phyloP scores from a whole-genome alignment of 2,329 filamentous ascomycete species.

The Colletotrichum spinosum region DNA sequence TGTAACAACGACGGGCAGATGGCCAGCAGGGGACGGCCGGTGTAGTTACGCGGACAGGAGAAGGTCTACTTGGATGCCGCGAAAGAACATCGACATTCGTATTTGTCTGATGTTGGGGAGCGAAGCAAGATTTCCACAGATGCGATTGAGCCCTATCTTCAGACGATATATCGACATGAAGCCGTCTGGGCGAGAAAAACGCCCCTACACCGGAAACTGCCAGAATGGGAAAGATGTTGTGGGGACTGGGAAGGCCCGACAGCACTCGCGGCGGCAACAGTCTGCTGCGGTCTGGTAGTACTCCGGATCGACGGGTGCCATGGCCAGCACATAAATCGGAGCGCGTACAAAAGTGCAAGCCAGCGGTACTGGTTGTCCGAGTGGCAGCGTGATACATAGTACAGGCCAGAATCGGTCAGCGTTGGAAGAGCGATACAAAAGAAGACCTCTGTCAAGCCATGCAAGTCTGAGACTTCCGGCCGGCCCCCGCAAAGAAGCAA shows the following conservation, averaged over 20 bases:
- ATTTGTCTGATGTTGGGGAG: conserved; percentile 9
- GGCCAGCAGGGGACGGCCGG: background rate
- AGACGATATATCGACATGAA: background rate
- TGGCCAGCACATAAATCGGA: too few species aligned
- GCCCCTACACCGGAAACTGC: too few species aligned
- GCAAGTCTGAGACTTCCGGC: conserved; percentile 7
- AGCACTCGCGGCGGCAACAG: too few species aligned
- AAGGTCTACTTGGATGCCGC: conserved; percentile 1
- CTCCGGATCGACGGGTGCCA: too few species aligned
- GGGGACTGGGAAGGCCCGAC: too few species aligned
- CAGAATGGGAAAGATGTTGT: too few species aligned
- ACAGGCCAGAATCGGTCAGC: too few species aligned
- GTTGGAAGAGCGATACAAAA: background rate
- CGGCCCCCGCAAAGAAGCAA: conserved; percentile 17
- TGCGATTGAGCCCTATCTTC: conserved; percentile 1
- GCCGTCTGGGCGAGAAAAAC: too few species aligned
- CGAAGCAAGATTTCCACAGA: background rate
- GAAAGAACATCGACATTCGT: conserved; percentile 2
- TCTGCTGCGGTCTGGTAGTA: too few species aligned
- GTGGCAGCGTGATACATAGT: too few species aligned
- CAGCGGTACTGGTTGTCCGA: too few species aligned
- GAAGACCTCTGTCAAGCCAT: background rate
- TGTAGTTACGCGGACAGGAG: background rate
- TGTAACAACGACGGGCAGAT: background rate
- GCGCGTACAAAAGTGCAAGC: too few species aligned